phyloP scores from a whole-genome alignment of 768 basidiomycete species.

The Amanita rubescens region DNA sequence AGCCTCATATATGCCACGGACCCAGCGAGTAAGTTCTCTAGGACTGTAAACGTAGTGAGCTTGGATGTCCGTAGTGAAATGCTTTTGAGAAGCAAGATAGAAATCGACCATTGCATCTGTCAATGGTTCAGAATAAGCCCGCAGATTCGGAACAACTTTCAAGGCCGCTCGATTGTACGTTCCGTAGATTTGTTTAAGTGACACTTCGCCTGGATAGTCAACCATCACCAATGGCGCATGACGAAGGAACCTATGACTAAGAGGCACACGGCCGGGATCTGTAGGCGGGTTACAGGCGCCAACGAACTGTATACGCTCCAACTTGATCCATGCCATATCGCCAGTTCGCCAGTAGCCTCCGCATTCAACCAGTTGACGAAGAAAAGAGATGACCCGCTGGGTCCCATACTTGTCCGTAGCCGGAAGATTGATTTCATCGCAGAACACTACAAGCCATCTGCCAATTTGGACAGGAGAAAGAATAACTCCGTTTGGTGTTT shows the following conservation, averaged over 20 bases:
- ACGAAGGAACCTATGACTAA: conserved; percentile 94
- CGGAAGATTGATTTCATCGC: conserved; percentile 98
- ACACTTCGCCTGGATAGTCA: conserved; percentile 96
- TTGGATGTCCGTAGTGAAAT: conserved; percentile 94
- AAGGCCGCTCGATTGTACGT: conserved; percentile 95
- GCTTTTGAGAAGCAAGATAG: conserved; percentile 89
- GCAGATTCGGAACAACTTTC: conserved; percentile 90
- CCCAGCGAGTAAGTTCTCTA: conserved; percentile 97
- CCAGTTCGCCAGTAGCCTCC: conserved; percentile 92
- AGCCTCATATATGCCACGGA: conserved; percentile 95
- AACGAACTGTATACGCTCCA: conserved; percentile 99
- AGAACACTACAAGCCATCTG: conserved; percentile 99
- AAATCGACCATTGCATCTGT: conserved; percentile 97
- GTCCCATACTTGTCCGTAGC: conserved; percentile 98
- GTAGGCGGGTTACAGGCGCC: conserved; percentile 99
- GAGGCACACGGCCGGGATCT: conserved; percentile 97
- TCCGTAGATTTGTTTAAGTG: conserved; percentile 96
- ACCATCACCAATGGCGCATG: conserved; percentile 99
- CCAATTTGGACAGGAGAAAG: conserved; percentile 93
- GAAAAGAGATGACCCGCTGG: conserved; percentile 96
- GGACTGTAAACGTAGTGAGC: conserved; percentile 99
- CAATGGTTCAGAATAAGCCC: conserved; percentile 88
- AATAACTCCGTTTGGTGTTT: conserved; percentile 97
- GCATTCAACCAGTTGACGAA: conserved; percentile 91
- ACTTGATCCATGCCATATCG: conserved; percentile 95